Percentiles rank a stretch among this genome's conserved stretches.
phyloP scores from a whole-genome alignment of 805 yeast genomes.

The Hanseniaspora valbyensis region DNA sequence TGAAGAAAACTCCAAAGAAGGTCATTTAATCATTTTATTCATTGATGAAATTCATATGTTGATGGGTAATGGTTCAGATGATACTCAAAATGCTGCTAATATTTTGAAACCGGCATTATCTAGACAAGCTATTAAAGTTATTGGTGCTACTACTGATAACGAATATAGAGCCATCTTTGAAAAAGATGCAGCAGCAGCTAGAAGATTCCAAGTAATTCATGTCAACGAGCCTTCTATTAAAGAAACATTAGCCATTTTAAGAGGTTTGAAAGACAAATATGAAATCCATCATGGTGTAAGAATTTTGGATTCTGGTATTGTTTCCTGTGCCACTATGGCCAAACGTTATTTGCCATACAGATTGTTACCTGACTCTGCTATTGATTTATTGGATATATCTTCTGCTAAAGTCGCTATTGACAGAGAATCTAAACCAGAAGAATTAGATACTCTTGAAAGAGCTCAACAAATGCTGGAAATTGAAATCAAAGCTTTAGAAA shows the following conservation, averaged over 20 bases:
- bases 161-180: constrained; percentile 89
- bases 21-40: constrained; percentile 75
- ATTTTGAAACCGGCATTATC: constrained; percentile 94
- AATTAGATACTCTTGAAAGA: constrained; percentile 85
- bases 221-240: constrained; percentile 86
- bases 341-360: constrained; percentile 90
- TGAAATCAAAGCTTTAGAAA: constrained; percentile 91
- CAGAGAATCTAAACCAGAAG: constrained; percentile 96
- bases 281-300: constrained; percentile 97
- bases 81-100: constrained; percentile 62
- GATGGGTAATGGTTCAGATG: constrained; percentile 98
- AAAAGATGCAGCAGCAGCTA: constrained; percentile 97
- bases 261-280: constrained; percentile 91
- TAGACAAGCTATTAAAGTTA: constrained; percentile 90
- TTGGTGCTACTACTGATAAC: constrained; percentile 93
- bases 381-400: constrained; percentile 88
- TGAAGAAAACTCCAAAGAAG: constrained; percentile 49
- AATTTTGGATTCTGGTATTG: constrained; percentile 86
- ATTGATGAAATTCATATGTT: constrained; percentile 98
- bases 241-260: constrained; percentile 88
- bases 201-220: constrained; percentile 95
- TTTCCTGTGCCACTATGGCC: constrained; percentile 88
- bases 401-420: constrained; percentile 98
- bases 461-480: constrained; percentile 84
- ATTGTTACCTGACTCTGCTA: constrained; percentile 93